Conservation (phyloP, 768 basidiomycete species). For the Boletus eberwhitei region DNA sequence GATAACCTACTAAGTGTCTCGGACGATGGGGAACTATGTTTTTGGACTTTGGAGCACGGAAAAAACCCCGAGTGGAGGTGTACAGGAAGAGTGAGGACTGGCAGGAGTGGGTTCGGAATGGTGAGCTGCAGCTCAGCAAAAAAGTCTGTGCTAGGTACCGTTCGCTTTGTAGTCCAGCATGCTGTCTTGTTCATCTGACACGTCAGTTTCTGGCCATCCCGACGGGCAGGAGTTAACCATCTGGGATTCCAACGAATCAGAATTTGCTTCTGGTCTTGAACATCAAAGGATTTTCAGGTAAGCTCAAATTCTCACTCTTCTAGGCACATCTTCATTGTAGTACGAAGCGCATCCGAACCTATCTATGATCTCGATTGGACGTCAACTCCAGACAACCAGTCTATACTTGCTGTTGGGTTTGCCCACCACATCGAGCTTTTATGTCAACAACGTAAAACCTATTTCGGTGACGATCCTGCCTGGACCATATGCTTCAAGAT, state of each 20-base stretch:
- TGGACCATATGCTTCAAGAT: slow-evolving; percentile 74
- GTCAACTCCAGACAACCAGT: slow-evolving; percentile 84
- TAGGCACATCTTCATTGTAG: neutral
- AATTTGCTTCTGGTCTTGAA: slow-evolving; percentile 89
- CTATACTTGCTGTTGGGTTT: slow-evolving; percentile 89
- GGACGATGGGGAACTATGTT: slow-evolving; percentile 73
- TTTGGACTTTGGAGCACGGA: slow-evolving; percentile 70
- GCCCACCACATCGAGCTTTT: slow-evolving; percentile 74
- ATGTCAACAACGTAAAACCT: slow-evolving; percentile 91
- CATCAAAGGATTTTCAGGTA: slow-evolving; percentile 63
- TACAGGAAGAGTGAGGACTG: slow-evolving; percentile 74
- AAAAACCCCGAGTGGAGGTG: slow-evolving; percentile 49
- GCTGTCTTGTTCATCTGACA: slow-evolving; percentile 2
- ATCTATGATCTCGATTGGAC: slow-evolving; percentile 92
- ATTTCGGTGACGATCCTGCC: slow-evolving; percentile 77
- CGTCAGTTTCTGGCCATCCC: slow-evolving; percentile 53
- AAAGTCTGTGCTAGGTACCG: slow-evolving; percentile 83
- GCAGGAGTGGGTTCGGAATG: slow-evolving; percentile 57
- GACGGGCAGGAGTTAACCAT: slow-evolving; percentile 83
- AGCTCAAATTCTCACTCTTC: slow-evolving; percentile 9
- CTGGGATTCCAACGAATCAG: slow-evolving; percentile 94
- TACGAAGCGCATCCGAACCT: slow-evolving; percentile 40
- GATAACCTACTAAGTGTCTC: slow-evolving; percentile 82
- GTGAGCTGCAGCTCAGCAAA: slow-evolving; percentile 88
- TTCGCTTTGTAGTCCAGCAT: neutral